Base-by-base conservation (phyloP, 768 basidiomycete genomes). In the Leccinum rimulosum region DNA sequence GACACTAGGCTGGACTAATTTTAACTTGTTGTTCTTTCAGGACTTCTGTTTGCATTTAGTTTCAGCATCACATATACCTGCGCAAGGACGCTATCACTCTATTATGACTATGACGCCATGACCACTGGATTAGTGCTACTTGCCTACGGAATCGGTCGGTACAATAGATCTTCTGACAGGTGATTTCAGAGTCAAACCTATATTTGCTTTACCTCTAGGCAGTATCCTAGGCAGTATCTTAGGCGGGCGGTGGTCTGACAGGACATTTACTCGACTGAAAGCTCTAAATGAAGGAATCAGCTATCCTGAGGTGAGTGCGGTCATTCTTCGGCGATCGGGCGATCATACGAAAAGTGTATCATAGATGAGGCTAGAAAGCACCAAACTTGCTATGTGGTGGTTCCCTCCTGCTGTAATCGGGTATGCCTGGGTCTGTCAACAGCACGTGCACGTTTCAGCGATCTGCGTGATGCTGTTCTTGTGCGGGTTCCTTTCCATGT, bases 41-140 rank as follows among this genome's bases (percentile, higher is more conserved):
- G 88, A 4, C 70, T 91, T 27, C 71, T 88, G 12, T 95, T 88
- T 64, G 88, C 85, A 0, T 86, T 86, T 52, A 81, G 77, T 49
- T 93, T 87, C 70, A 79, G 84, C 28, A 79, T 95, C 40, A 68
- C 83, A 3, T 95, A 93, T 65, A 91, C 91, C 0, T 84, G 85
- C 17, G 82, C 92, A 11, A 80, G 90, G 61, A 92, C 89, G 0
- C 78, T 96, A 2, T 80, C 79, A 0, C 73, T 78, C 9, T 70
- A 79, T 12, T 96, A 95, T 65, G 65, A 79, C 33, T 95, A 88
- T 70, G 76, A 84, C 56, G 79, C 93, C 1, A 75, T 97, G 30
- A 78, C 82, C 50, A 88, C 88, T 48, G 95, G 95, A 8, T 73
- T 95, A 19, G 85, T 93, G 6, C 78, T 93, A 1, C 81, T 97